A percentile compares a stretch with the other conserved stretches of the same genome.
Evolutionary conservation across 768 basidiomycete species (phyloP).

Genomic region (Lactarius indigo): DNA sequence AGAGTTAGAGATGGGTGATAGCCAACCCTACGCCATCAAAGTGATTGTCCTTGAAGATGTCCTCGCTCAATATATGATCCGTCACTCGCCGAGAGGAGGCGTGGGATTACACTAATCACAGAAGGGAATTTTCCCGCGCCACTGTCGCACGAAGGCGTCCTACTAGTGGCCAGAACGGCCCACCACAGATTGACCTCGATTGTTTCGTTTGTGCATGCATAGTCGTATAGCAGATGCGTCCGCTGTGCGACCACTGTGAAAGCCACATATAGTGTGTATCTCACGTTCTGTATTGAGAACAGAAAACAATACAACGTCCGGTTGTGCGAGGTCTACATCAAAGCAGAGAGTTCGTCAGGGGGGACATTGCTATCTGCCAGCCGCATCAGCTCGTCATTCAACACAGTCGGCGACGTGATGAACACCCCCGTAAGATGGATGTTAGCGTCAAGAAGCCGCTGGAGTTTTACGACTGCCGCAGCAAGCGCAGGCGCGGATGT

Average conservation of each 20-base stretch:
- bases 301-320: not conserved
- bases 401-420: not conserved
- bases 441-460: not conserved
- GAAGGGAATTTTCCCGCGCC: too few species aligned
- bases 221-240: not conserved
- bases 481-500: not conserved
- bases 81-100: too few species aligned
- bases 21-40: too few species aligned
- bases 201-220: slow-evolving; percentile 5
- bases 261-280: not conserved
- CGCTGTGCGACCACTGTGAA: not conserved
- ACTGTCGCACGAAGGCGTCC: not conserved
- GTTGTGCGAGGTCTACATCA: not conserved
- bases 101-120: too few species aligned
- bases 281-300: not conserved
- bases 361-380: slow-evolving; percentile 2
- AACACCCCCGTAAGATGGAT: not conserved
- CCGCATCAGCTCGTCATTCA: not conserved
- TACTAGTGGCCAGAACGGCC: not conserved
- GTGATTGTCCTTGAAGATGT: too few species aligned
- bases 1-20: too few species aligned
- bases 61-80: too few species aligned
- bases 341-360: not conserved
- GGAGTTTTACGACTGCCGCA: not conserved
- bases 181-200: not conserved